These are phyloP conservation scores for Polytrichum commune DNA, from an alignment of 225 moss, liverwort and hornwort species.

Conservation along the genomic window DNA sequence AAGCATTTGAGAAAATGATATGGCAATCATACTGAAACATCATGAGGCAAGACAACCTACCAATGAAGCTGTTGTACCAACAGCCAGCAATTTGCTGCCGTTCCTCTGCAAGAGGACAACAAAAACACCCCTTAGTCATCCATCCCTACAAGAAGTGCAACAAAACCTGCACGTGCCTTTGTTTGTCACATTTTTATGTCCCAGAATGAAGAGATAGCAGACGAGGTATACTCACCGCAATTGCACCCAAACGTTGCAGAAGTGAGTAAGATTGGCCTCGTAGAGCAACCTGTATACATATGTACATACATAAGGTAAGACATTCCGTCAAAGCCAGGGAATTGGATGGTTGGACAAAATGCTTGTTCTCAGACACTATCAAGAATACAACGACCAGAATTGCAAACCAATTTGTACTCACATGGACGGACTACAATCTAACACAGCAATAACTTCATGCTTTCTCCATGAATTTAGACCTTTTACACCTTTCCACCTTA, in stretches of 20 bases:
- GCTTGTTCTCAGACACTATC: too few species aligned
- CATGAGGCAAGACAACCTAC: conserved; percentile 18
- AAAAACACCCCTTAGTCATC: conserved; percentile 10
- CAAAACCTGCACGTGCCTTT: too few species aligned
- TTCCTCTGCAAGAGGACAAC: conserved; percentile 56
- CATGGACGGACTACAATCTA: too few species aligned
- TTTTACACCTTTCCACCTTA: too few species aligned
- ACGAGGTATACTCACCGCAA: conserved; percentile 43
- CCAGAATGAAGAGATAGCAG: background rate
- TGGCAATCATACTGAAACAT: background rate
- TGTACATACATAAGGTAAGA: too few species aligned
- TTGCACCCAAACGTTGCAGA: conserved; percentile 79
- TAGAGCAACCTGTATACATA: conserved; percentile 62
- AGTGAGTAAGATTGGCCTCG: conserved; percentile 68
- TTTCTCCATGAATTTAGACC: too few species aligned
- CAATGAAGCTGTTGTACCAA: conserved; percentile 90
- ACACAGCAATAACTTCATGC: too few species aligned
- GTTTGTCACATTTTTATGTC: background rate
- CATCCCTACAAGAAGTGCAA: background rate
- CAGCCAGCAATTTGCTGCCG: conserved; percentile 85
- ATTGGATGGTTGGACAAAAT: too few species aligned
- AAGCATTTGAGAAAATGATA: too few species aligned
- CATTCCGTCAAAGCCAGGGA: too few species aligned
- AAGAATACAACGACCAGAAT: too few species aligned
- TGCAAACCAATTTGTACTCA: too few species aligned